These are phyloP conservation scores for Seminavis robusta DNA, from an alignment of 108 stramenopile genomes.

Conservation along the genomic window DNA sequence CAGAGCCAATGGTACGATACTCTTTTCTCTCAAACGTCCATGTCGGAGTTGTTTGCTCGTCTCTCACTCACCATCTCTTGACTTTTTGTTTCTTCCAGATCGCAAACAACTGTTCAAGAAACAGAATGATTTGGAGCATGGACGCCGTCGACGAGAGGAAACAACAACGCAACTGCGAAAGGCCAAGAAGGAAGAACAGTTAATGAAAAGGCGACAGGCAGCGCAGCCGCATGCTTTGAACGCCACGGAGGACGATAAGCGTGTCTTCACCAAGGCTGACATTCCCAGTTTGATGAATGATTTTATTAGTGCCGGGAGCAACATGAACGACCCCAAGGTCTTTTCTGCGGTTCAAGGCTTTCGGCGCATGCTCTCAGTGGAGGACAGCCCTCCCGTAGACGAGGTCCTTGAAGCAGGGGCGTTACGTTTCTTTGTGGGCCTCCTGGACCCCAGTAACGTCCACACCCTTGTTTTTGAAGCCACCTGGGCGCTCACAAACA, in stretches of 20 bases:
- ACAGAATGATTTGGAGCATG: no score
- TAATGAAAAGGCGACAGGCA: slow-evolving; percentile 55
- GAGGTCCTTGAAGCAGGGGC: slow-evolving; percentile 69
- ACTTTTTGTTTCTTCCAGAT: no score
- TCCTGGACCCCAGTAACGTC: slow-evolving; percentile 46
- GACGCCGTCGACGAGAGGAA: slow-evolving; percentile 68
- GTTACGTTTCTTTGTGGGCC: slow-evolving; percentile 65
- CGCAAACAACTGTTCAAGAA: no score
- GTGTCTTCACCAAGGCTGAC: slow-evolving; percentile 37
- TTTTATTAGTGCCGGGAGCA: slow-evolving; percentile 16
- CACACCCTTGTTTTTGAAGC: slow-evolving; percentile 85
- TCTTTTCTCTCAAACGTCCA: no score
- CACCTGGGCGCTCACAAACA: slow-evolving; percentile 94
- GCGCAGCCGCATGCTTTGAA: not conserved
- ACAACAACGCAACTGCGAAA: slow-evolving; percentile 73
- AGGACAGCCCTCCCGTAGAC: slow-evolving; percentile 81
- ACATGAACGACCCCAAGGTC: slow-evolving; percentile 25
- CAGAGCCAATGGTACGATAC: no score
- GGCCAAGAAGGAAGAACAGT: slow-evolving; percentile 64
- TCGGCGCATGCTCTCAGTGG: slow-evolving; percentile 82
- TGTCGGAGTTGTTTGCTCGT: no score
- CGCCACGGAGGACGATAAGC: not conserved
- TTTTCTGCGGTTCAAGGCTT: slow-evolving; percentile 56
- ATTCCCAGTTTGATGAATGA: slow-evolving; percentile 36
- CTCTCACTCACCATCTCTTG: no score